A percentile compares a stretch with the other conserved stretches of the same genome.
phyloP scores from a whole-genome alignment of 2,329 filamentous ascomycete species.

The Aspergillus neoniger region DNA sequence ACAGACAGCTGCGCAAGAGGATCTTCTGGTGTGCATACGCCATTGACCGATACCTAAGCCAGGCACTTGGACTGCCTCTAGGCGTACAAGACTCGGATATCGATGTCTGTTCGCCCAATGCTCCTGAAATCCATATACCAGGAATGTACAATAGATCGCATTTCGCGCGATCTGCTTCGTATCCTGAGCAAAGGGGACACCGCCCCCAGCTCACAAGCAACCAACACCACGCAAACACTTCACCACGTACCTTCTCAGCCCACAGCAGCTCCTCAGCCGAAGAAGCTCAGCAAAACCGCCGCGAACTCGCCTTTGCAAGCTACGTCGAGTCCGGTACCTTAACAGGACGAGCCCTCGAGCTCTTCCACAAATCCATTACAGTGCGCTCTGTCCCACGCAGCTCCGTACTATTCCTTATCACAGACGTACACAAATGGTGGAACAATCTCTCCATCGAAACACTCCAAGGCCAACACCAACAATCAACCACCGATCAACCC shows the following conservation, averaged over 20 bases:
- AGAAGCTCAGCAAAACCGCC: conserved; percentile 20
- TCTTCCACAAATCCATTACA: conserved; percentile 47
- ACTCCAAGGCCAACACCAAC: neutral
- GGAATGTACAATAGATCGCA: conserved; percentile 14
- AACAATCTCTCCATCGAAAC: conserved; percentile 37
- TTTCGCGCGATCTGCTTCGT: neutral
- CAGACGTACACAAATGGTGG: conserved; percentile 48
- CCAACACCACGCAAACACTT: conserved; percentile 13
- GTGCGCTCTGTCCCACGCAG: conserved; percentile 42
- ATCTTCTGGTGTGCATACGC: conserved; percentile 48
- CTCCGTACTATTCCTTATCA: conserved; percentile 41
- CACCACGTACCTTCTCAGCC: neutral
- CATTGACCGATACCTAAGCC: conserved; percentile 45
- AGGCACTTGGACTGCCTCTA: conserved; percentile 43
- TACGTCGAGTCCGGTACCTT: conserved; percentile 44
- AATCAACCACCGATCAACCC: neutral
- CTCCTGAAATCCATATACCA: conserved; percentile 43
- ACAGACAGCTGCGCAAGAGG: conserved; percentile 44
- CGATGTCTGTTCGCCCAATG: conserved; percentile 50
- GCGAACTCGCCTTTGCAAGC: conserved; percentile 39
- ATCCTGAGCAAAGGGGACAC: neutral
- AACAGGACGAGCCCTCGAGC: conserved; percentile 43
- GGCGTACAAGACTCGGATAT: conserved; percentile 47
- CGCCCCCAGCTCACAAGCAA: neutral
- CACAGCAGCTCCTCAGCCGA: neutral